These are phyloP conservation scores for Sungouiozyma ichnusensis DNA, from an alignment of 805 yeast species.

Conservation along the genomic window DNA sequence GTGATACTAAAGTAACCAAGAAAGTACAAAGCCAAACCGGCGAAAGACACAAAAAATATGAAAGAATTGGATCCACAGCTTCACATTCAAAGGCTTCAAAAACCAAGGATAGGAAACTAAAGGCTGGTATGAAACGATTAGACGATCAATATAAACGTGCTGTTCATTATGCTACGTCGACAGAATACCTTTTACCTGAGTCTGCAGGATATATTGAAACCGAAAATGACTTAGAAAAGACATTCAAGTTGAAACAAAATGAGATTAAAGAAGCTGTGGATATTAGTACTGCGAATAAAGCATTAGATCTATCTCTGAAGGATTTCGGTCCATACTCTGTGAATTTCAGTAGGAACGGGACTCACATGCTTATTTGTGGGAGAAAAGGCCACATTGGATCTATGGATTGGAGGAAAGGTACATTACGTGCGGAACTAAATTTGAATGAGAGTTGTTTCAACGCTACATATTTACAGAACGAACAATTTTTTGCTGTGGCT, in stretches of 20 bases:
- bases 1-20: background rate
- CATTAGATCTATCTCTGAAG: conserved; percentile 58
- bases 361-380: conserved; percentile 77
- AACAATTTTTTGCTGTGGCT: conserved; percentile 92
- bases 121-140: conserved; percentile 52
- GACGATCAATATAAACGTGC: conserved; percentile 72
- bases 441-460: conserved; percentile 84
- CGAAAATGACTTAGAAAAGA: conserved; percentile 85
- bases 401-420: conserved; percentile 90
- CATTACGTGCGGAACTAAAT: conserved; percentile 68
- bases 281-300: conserved; percentile 59
- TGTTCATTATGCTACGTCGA: conserved; percentile 69
- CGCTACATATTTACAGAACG: conserved; percentile 83
- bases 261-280: conserved; percentile 75
- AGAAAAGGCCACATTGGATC: conserved; percentile 90
- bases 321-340: conserved; percentile 80
- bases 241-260: conserved; percentile 72
- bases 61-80: conserved; percentile 17
- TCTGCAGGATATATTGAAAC: conserved; percentile 82
- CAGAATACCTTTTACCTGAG: conserved; percentile 79
- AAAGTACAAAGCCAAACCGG: conserved; percentile 14
- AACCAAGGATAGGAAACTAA: conserved; percentile 49
- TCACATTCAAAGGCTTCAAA: conserved; percentile 9
- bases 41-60: conserved; percentile 26
- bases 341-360: conserved; percentile 81